Percentiles rank a stretch among this genome's conserved stretches.
phyloP scores from a whole-genome alignment of 495 filamentous ascomycete species.

The Halenospora varia region DNA sequence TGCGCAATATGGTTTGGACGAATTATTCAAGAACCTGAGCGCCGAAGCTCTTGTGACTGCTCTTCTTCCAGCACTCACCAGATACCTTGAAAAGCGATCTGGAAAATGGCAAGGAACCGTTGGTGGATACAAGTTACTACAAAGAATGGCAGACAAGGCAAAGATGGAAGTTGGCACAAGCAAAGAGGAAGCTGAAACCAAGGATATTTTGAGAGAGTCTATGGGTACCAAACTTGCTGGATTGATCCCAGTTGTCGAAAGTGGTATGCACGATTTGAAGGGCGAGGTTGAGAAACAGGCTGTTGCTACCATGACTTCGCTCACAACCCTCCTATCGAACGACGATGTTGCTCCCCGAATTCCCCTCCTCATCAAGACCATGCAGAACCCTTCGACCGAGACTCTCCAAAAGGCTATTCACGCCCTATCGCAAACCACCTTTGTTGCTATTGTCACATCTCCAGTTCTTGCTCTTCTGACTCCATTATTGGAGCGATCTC shows the following conservation, averaged over 20 bases:
- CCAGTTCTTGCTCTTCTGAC: conserved; percentile 96
- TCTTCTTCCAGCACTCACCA: conserved; percentile 66
- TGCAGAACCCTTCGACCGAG: conserved; percentile 90
- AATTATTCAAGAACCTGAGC: conserved; percentile 72
- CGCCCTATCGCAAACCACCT: conserved; percentile 96
- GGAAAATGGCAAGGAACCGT: conserved; percentile 97
- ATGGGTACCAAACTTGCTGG: conserved; percentile 91
- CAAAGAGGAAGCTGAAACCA: conserved; percentile 74
- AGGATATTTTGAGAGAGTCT: conserved; percentile 81
- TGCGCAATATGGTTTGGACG: conserved; percentile 91
- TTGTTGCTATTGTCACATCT: conserved; percentile 95
- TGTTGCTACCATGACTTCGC: conserved; percentile 80
- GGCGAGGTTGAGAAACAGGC: conserved; percentile 84
- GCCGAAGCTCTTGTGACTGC: conserved; percentile 78
- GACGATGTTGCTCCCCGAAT: conserved; percentile 94
- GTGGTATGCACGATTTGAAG: conserved; percentile 96
- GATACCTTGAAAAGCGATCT: conserved; percentile 71
- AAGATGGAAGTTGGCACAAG: conserved; percentile 74
- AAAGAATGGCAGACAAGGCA: conserved; percentile 89
- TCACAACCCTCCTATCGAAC: conserved; percentile 90
- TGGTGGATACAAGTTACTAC: conserved; percentile 75
- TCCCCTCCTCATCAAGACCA: conserved; percentile 87
- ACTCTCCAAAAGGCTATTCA: conserved; percentile 93
- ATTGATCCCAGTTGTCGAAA: conserved; percentile 88
- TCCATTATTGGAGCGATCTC: conserved; percentile 85